Evolutionary conservation across 805 yeast species (phyloP).

Genomic region (Saccharomycopsis fibuligera): DNA sequence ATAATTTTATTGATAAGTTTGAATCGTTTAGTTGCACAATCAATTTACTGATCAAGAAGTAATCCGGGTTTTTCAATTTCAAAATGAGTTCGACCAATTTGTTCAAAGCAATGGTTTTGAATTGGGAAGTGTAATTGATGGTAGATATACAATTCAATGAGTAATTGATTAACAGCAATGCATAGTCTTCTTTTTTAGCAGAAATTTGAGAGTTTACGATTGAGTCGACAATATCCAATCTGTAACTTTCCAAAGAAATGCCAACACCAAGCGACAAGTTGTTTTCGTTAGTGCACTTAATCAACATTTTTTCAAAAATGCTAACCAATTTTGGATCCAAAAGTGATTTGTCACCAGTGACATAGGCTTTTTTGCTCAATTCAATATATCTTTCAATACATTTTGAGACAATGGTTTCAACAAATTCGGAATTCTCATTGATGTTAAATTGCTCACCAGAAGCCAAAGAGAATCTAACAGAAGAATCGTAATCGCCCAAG

Average conservation of each 20-base stretch:
- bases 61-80: conserved; percentile 61
- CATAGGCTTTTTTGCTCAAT: conserved; percentile 47
- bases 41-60: conserved; percentile 76
- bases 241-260: conserved; percentile 79
- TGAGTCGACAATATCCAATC: conserved; percentile 70
- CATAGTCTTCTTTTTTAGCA: conserved; percentile 43
- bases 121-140: conserved; percentile 55
- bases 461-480: conserved; percentile 81
- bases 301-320: conserved; percentile 82
- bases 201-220: conserved; percentile 40
- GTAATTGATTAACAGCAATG: conserved; percentile 57
- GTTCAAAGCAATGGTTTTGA: conserved; percentile 60
- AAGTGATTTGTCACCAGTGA: conserved; percentile 28
- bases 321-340: conserved; percentile 58
- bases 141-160: conserved; percentile 63
- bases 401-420: conserved; percentile 89
- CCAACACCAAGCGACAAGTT: conserved; percentile 84
- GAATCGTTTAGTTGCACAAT: conserved; percentile 83
- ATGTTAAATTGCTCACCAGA: conserved; percentile 79
- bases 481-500: conserved; percentile 86
- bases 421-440: conserved; percentile 72
- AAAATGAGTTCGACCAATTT: conserved; percentile 57
- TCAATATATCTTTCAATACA: conserved; percentile 80
- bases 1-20: conserved; percentile 59
- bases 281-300: conserved; percentile 63